Evolutionary conservation across 306 rosid species (phyloP).

Genomic region (Abrus pulchellus): DNA sequence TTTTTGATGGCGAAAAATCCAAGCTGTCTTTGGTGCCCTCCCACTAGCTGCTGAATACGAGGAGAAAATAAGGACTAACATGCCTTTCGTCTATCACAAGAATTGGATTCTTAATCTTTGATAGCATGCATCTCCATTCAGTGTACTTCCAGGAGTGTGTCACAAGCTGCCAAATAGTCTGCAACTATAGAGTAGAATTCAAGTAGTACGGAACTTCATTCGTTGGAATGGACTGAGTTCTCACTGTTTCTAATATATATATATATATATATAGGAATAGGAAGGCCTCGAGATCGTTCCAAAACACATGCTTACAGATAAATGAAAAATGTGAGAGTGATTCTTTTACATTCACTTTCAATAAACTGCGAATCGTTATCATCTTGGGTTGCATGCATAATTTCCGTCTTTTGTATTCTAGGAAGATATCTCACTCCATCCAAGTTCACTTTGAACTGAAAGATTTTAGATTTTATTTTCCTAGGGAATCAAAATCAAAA

Average conservation of each 20-base stretch:
- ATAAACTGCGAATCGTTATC: not conserved
- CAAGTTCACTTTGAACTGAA: not conserved
- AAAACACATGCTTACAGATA: not conserved
- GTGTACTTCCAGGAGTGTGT: conserved; percentile 53
- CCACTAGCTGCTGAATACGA: conserved; percentile 1
- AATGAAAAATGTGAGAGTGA: conserved; percentile 6
- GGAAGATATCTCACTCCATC: not conserved
- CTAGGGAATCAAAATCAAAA: no score
- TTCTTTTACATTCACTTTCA: conserved; percentile 11
- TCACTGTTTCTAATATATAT: not conserved
- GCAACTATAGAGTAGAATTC: conserved; percentile 21
- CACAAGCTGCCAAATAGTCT: conserved; percentile 40
- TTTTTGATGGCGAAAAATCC: not conserved
- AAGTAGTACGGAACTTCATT: conserved; percentile 36
- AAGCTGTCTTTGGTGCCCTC: not conserved
- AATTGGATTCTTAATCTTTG: conserved; percentile 1
- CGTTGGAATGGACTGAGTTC: not conserved
- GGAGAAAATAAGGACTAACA: conserved; percentile 49
- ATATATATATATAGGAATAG: not conserved
- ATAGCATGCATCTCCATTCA: conserved; percentile 52
- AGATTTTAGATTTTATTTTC: no score
- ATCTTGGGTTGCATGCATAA: conserved; percentile 22
- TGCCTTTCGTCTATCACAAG: conserved; percentile 50
- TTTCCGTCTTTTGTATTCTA: not conserved
- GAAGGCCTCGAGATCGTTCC: not conserved